These are phyloP conservation scores for Rhizopogon vesiculosus DNA, from an alignment of 768 basidiomycete species.

Conservation along the genomic window DNA sequence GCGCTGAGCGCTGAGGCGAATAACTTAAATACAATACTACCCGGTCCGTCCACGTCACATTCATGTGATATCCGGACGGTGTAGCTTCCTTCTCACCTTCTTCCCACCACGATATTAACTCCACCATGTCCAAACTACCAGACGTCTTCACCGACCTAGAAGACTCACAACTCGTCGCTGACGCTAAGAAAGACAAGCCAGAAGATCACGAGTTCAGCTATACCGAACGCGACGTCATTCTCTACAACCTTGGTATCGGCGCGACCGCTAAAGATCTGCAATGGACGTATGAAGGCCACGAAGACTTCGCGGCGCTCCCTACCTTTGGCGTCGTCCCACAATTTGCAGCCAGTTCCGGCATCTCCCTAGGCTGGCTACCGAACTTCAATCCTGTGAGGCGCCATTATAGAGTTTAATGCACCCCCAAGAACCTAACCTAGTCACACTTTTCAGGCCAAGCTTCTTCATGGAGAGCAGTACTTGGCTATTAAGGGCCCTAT, in stretches of 20 bases:
- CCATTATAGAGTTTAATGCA: constrained; percentile 1
- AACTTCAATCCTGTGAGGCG: constrained; percentile 86
- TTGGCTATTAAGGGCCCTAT: constrained; percentile 82
- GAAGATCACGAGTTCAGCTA: constrained; percentile 65
- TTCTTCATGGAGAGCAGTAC: constrained; percentile 98
- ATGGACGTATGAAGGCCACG: constrained; percentile 88
- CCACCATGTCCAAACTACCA: constrained; percentile 34
- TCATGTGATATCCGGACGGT: no score
- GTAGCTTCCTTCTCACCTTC: neutral
- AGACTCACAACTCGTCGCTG: constrained; percentile 76
- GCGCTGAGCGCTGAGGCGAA: no score
- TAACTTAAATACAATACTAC: no score
- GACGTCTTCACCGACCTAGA: constrained; percentile 67
- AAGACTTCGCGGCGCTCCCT: constrained; percentile 80
- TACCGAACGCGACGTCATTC: constrained; percentile 85
- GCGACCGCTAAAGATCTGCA: constrained; percentile 90
- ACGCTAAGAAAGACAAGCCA: constrained; percentile 65
- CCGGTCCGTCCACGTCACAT: no score
- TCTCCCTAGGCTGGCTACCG: constrained; percentile 84
- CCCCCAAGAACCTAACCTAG: neutral
- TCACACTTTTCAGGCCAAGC: constrained; percentile 59
- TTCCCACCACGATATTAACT: neutral
- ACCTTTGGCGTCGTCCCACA: constrained; percentile 97
- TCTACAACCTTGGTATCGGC: constrained; percentile 94
- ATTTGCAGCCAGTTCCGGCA: constrained; percentile 62